Evolutionary conservation across 2,329 filamentous ascomycete species (phyloP), one percentile per base, ranked within the genome.

Genomic region (Sclerotinia sclerotiorum): DNA sequence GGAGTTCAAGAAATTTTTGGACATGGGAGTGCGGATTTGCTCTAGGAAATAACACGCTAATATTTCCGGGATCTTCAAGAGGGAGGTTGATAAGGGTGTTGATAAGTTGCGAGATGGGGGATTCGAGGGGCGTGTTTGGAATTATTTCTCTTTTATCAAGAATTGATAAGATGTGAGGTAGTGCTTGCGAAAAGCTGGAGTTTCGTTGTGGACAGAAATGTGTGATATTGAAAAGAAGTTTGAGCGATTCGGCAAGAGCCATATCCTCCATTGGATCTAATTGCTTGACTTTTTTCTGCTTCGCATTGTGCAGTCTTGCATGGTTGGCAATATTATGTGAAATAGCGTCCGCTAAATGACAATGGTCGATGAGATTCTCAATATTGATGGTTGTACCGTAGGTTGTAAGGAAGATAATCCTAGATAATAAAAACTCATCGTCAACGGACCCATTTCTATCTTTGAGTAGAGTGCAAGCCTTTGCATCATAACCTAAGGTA

Each of bases 151-250:
- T 80, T 62, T 81, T 86, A 71, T 84, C 85, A 42, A 98, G 82
- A 24, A 97, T 85, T 56, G 86, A 85, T 68, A 94, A 82, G 39
- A 98, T 86, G 69, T 88, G 84, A 15, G 88, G 84, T 54, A 96
- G 84, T 3, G 90, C 87, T 29, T 85, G 81, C 1, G 87, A 87
- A 76, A 97, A 96, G 0, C 82, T 80, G 0, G 82, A 78, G 5
- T 81, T 79, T 35, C 89, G 83, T 54, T 88, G 83, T 5, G 88
- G 87, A 74, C 89, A 90, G 75, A 89, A 88, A 74, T 94, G 89
- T 1, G 90, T 91, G 65, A 97, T 83, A 78, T 97, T 97, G 83
- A 96, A 98, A 64, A 97, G 81, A 52, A 98, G 84, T 76, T 97
- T 97, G 62, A 95, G 81, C 0, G 91, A 94, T 78, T 98, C 94